Evolutionary conservation across 345 rosid species (phyloP).

Genomic region (Lepidium aucheri): DNA sequence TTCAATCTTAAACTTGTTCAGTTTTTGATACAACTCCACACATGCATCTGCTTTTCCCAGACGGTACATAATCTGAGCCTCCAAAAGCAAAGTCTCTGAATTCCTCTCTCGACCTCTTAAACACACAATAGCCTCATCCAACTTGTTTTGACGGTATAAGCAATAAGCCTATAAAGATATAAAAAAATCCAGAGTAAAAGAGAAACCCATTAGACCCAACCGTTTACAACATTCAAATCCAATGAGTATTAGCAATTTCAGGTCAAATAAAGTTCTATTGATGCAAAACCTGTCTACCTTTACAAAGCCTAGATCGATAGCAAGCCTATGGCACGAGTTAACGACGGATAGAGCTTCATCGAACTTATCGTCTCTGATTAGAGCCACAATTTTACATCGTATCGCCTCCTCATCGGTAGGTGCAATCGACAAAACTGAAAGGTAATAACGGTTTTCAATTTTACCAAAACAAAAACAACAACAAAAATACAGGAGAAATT

Average conservation of each 20-base stretch:
- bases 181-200: not conserved
- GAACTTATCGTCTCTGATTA: constrained; percentile 57
- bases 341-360: constrained; percentile 62
- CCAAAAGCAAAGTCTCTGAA: constrained; percentile 53
- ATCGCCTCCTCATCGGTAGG: constrained; percentile 85
- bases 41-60: constrained; percentile 66
- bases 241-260: not conserved
- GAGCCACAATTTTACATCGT: constrained; percentile 77
- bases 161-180: constrained; percentile 67
- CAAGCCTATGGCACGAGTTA: constrained; percentile 36
- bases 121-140: constrained; percentile 59
- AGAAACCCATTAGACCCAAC: not conserved
- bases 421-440: constrained; percentile 55
- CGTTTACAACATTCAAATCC: not conserved
- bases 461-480: not conserved
- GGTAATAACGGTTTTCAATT: not conserved
- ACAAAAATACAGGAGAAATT: not conserved
- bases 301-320: constrained; percentile 50
- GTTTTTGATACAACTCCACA: constrained; percentile 53
- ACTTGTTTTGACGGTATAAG: constrained; percentile 79
- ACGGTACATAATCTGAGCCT: constrained; percentile 83
- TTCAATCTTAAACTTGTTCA: constrained; percentile 50
- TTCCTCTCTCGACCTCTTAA: constrained; percentile 47
- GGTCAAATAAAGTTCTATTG: not conserved
- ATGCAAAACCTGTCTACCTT: constrained; percentile 34